Conservation (phyloP, 176 grass and related monocot genomes). For the Oryza punctata region DNA sequence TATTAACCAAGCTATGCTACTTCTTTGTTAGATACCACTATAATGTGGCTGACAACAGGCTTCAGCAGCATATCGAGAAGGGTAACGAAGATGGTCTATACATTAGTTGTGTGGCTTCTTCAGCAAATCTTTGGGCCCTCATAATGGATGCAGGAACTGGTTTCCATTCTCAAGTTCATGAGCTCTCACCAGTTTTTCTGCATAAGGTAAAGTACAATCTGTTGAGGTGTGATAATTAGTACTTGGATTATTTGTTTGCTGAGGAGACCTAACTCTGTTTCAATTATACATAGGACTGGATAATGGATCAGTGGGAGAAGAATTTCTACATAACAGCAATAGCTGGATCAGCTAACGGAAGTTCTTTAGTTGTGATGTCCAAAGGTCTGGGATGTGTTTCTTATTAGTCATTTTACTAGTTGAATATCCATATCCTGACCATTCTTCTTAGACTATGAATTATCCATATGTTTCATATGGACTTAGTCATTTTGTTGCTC, state of each 20-base stretch:
- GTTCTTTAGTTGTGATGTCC: slow-evolving; percentile 97
- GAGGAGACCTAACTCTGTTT: slow-evolving; percentile 28
- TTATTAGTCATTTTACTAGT: neutral
- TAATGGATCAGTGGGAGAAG: slow-evolving; percentile 99
- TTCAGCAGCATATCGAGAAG: slow-evolving; percentile 90
- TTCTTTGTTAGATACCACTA: slow-evolving; percentile 89
- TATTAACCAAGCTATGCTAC: slow-evolving; percentile 15
- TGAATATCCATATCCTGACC: neutral
- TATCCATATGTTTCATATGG: slow-evolving; percentile 7
- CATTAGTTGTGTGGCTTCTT: slow-evolving; percentile 86
- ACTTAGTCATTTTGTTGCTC: neutral
- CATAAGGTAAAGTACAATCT: slow-evolving; percentile 75
- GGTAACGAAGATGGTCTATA: slow-evolving; percentile 87
- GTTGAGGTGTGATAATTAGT: slow-evolving; percentile 15
- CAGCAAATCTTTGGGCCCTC: slow-evolving; percentile 91
- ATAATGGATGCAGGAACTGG: slow-evolving; percentile 98
- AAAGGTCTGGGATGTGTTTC: slow-evolving; percentile 54
- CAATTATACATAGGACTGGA: slow-evolving; percentile 75
- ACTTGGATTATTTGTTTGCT: slow-evolving; percentile 6
- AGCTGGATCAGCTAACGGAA: slow-evolving; percentile 82
- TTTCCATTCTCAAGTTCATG: slow-evolving; percentile 85
- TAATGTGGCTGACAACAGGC: slow-evolving; percentile 87
- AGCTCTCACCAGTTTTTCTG: slow-evolving; percentile 84
- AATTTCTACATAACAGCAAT: slow-evolving; percentile 90
- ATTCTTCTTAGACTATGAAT: slow-evolving; percentile 5